A percentile compares a stretch with the other conserved stretches of the same genome.
These are phyloP conservation scores for Alternaria metachromatica DNA, from an alignment of 2,329 filamentous ascomycete species.

Conservation along the genomic window DNA sequence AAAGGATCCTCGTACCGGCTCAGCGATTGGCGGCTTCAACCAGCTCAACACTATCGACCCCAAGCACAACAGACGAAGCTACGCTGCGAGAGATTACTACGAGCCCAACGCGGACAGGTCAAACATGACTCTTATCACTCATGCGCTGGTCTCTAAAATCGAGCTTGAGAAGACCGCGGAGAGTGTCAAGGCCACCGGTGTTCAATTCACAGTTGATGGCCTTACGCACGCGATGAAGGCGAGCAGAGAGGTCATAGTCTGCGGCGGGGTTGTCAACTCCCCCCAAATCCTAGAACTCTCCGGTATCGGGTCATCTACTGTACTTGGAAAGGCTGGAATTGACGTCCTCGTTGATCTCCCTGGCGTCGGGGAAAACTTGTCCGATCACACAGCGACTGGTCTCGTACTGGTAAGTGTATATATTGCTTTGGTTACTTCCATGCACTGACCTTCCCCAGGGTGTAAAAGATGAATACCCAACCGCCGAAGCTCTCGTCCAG, in stretches of 20 bases:
- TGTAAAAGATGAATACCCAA: constrained; percentile 37
- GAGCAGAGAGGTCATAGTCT: constrained; percentile 42
- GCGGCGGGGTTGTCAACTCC: constrained; percentile 35
- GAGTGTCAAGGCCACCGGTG: constrained; percentile 50
- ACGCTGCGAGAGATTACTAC: constrained; percentile 48
- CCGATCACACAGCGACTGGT: constrained; percentile 40
- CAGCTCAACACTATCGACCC: constrained; percentile 38
- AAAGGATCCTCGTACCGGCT: constrained; percentile 36
- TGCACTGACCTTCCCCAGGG: constrained; percentile 11
- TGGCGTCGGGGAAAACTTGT: constrained; percentile 46
- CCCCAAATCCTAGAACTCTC: constrained; percentile 44
- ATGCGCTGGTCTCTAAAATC: constrained; percentile 57
- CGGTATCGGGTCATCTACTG: constrained; percentile 33
- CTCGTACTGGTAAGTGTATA: constrained; percentile 20
- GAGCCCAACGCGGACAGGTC: constrained; percentile 44
- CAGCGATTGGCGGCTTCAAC: constrained; percentile 41
- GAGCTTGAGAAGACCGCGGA: constrained; percentile 51
- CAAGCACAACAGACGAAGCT: constrained; percentile 36
- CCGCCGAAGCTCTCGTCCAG: constrained; percentile 30
- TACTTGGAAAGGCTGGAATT: constrained; percentile 39
- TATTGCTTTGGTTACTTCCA: background rate
- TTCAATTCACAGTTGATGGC: constrained; percentile 49
- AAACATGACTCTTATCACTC: constrained; percentile 58
- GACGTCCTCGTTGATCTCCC: constrained; percentile 37
- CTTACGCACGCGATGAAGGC: constrained; percentile 33